Base-by-base conservation (phyloP, 805 yeast species). In the Yarrowia keelungensis region DNA sequence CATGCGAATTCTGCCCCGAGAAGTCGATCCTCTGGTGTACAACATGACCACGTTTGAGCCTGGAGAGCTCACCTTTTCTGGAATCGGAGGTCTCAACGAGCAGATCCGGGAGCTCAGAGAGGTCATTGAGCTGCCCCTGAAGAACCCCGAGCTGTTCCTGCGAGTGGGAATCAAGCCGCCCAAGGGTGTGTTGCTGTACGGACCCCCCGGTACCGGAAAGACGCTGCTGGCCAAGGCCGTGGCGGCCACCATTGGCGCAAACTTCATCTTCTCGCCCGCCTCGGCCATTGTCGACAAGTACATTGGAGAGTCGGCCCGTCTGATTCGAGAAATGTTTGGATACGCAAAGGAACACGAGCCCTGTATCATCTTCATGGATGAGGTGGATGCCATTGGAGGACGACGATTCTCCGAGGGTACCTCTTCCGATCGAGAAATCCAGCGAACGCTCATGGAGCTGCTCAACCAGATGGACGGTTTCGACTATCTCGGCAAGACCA, bases 81-180 rank as follows among this genome's bases (percentile, higher is more conserved):
- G 97, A 43, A 92, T 95, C 76, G 99, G 99, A 84, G 99, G 99
- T 71, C 85, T 95, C 72, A 89, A 88, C 61, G 98, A 95, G 73
- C 99, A 95, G 80, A 92, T 95, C 74, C 85, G 98, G 75, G 98
- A 95, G 81, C 85, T 95, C 74, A 88, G 99, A 79, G 99, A 95
- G 81, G 99, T 95, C 69, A 95, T 95, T 77, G 99, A 95, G 80
- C 83, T 95, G 75, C 99, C 99, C 2, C 85, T 95, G 76, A 95
- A 95, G 79, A 95, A 95, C 79, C 99, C 99, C 2, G 99, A 95
- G 80, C 84, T 95, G 74, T 95, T 95, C 79, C 83, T 90, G 71
- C 88, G 99, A 78, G 97, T 95, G 42, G 99, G 99, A 61, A 95
- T 95, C 79, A 92, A 92, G 77, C 97, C 98, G n/a, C 99, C 99